Conservation (phyloP, 768 basidiomycete genomes). For the Lactifluus subvellereus region DNA sequence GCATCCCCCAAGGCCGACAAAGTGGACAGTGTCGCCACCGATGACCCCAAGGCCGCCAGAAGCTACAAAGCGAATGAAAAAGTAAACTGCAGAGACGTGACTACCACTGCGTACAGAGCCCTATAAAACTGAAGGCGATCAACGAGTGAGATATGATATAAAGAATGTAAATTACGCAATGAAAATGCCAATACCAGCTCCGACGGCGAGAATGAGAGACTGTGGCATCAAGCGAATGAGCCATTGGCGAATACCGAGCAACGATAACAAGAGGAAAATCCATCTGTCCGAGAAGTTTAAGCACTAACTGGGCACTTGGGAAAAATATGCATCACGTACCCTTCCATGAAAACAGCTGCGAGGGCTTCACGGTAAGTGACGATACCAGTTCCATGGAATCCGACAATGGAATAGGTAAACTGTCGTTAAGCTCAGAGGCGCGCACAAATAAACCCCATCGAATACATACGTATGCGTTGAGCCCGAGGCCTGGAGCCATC, state of each 20-base stretch:
- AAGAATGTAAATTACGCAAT: constrained; percentile 43
- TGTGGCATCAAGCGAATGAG: constrained; percentile 84
- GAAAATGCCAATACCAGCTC: constrained; percentile 82
- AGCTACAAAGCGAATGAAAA: constrained; percentile 34
- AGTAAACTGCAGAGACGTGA: not conserved
- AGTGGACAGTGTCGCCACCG: constrained; percentile 62
- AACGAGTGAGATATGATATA: not conserved
- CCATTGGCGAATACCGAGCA: constrained; percentile 86
- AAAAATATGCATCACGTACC: constrained; percentile 38
- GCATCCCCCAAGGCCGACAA: constrained; percentile 77
- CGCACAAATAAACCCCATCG: not conserved
- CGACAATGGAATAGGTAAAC: constrained; percentile 87
- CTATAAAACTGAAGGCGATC: constrained; percentile 52
- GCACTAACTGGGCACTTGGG: not conserved
- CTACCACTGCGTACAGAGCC: constrained; percentile 46
- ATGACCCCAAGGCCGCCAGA: constrained; percentile 66
- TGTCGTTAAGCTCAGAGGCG: constrained; percentile 28
- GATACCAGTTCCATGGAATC: constrained; percentile 68
- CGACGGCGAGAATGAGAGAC: constrained; percentile 78
- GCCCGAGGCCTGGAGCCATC: constrained; percentile 78
- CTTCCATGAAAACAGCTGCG: constrained; percentile 83
- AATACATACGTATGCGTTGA: constrained; percentile 67
- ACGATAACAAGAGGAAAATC: constrained; percentile 74
- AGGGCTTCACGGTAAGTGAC: constrained; percentile 76
- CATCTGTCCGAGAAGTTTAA: constrained; percentile 40